Percentiles rank a stretch among this genome's conserved stretches.
Conservation (phyloP, 2,329 filamentous ascomycete genomes). For the Massarina eburnea region DNA sequence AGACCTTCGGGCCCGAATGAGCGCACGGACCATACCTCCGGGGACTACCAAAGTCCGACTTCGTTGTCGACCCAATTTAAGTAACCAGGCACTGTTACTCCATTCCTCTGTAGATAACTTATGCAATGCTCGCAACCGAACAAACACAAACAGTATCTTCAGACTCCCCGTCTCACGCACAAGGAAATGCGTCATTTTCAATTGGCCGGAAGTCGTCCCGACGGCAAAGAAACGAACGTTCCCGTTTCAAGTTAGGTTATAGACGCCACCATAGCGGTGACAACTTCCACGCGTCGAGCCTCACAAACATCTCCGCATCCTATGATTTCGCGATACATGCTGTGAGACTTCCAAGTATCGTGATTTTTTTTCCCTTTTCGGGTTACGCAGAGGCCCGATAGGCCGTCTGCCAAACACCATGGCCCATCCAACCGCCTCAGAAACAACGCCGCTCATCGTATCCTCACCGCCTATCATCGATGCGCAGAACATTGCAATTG, state of each 20-base stretch:
- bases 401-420: background rate
- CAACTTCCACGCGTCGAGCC: too few species aligned
- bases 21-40: background rate
- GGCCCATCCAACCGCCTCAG: background rate
- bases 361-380: background rate
- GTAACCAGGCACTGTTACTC: too few species aligned
- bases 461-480: background rate
- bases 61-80: too few species aligned
- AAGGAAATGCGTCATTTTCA: background rate
- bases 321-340: too few species aligned
- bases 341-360: too few species aligned
- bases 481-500: background rate
- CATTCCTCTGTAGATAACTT: too few species aligned
- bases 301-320: too few species aligned
- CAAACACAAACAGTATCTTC: too few species aligned
- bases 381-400: background rate
- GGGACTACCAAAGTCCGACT: background rate
- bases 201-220: background rate
- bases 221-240: background rate
- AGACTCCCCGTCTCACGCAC: background rate
- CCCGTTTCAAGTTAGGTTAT: background rate
- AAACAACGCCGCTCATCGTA: slow-evolving; percentile 1
- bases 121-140: too few species aligned
- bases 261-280: too few species aligned
- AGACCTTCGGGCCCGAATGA: slow-evolving; percentile 8